These are phyloP conservation scores for Monosporozyma aquatica DNA, from an alignment of 805 yeast genomes.

Conservation along the genomic window DNA sequence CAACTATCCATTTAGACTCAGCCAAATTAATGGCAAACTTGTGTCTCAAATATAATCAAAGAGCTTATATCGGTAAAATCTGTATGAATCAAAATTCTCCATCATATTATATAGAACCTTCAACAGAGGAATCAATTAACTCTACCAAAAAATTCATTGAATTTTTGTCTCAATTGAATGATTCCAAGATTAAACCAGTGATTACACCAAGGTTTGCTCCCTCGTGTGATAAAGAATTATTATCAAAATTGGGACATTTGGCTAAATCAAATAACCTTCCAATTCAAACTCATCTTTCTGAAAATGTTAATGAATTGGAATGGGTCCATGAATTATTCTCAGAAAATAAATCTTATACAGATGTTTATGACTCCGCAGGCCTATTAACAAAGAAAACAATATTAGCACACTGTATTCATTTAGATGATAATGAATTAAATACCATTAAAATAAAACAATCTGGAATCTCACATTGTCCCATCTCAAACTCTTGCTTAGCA, in stretches of 20 bases:
- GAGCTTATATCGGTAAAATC: conserved; percentile 87
- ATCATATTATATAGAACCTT: conserved; percentile 50
- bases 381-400: conserved; percentile 60
- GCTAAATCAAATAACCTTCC: conserved; percentile 43
- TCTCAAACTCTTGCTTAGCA: conserved; percentile 77
- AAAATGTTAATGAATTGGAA: conserved; percentile 63
- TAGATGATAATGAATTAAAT: conserved; percentile 53
- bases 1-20: conserved; percentile 74
- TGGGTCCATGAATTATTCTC: conserved; percentile 73
- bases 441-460: conserved; percentile 45
- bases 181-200: conserved; percentile 56
- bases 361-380: conserved; percentile 60
- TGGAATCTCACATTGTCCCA: conserved; percentile 90
- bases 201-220: conserved; percentile 94
- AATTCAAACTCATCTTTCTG: conserved; percentile 87
- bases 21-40: conserved; percentile 69
- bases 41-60: conserved; percentile 59
- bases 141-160: conserved; percentile 50
- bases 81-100: conserved; percentile 88
- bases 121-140: conserved; percentile 42
- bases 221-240: conserved; percentile 56
- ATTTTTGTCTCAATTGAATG: conserved; percentile 41
- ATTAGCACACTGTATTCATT: conserved; percentile 83
- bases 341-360: conserved; percentile 55
- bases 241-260: conserved; percentile 54